A percentile compares a stretch with the other conserved stretches of the same genome.
These are phyloP conservation scores for Podila horticola DNA, from an alignment of 192 early-diverging fungal species.

Conservation along the genomic window DNA sequence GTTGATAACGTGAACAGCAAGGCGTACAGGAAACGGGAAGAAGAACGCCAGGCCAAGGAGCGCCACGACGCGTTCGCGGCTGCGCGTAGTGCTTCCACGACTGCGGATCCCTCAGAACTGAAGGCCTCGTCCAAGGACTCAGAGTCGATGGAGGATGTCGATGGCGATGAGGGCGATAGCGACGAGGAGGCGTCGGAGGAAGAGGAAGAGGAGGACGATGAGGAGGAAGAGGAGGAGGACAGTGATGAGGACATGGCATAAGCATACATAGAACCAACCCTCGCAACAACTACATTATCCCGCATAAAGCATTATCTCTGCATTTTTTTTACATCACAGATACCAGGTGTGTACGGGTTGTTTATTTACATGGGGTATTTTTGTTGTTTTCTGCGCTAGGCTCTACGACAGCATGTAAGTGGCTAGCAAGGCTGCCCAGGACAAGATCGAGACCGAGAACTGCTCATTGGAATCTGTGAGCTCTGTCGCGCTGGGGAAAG, in stretches of 20 bases:
- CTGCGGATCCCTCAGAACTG: neutral
- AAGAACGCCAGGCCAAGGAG: slow-evolving; percentile 43
- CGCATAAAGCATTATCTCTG: slow-evolving; percentile 4
- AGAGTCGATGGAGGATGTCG: slow-evolving; percentile 2
- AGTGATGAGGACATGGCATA: slow-evolving; percentile 48
- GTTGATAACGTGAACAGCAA: slow-evolving; percentile 12
- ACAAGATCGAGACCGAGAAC: slow-evolving; percentile 23
- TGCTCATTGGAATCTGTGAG: slow-evolving; percentile 4
- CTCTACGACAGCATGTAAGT: slow-evolving; percentile 36
- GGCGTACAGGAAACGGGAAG: slow-evolving; percentile 37
- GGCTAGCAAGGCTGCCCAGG: slow-evolving; percentile 36
- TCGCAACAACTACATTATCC: no score
- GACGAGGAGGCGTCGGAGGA: neutral
- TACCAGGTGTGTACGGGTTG: neutral
- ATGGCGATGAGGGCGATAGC: slow-evolving; percentile 7
- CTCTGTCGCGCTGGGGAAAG: slow-evolving; percentile 11
- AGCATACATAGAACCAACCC: no score
- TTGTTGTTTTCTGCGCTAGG: neutral
- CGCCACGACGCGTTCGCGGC: slow-evolving; percentile 46
- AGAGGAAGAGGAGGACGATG: neutral
- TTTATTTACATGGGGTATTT: slow-evolving; percentile 1
- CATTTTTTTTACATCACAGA: slow-evolving; percentile 1
- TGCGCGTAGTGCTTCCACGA: slow-evolving; percentile 14
- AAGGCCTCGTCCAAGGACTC: neutral
- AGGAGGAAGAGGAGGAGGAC: slow-evolving; percentile 15